These are phyloP conservation scores for Clavulina sp. DNA, from an alignment of 768 basidiomycete genomes.

Conservation along the genomic window DNA sequence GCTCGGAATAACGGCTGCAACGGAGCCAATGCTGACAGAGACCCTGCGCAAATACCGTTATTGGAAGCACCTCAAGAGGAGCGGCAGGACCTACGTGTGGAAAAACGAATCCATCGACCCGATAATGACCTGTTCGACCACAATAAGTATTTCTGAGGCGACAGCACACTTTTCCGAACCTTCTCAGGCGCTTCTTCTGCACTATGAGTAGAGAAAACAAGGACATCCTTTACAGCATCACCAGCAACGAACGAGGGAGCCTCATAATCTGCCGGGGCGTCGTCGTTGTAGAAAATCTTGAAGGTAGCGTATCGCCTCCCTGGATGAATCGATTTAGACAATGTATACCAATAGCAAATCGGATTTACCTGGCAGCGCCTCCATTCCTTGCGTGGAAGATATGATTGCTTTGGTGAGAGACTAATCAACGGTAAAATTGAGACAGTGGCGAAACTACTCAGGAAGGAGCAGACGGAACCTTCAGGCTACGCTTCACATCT, in stretches of 20 bases:
- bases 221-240: constrained; percentile 52
- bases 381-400: constrained; percentile 65
- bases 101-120: constrained; percentile 54
- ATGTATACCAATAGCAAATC: constrained; percentile 1
- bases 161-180: constrained; percentile 16
- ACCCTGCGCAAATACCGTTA: constrained; percentile 28
- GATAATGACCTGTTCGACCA: constrained; percentile 17
- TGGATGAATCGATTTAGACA: constrained; percentile 16
- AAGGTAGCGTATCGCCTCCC: constrained; percentile 76
- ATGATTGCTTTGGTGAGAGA: constrained; percentile 60
- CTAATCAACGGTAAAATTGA: constrained; percentile 22
- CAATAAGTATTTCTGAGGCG: not conserved
- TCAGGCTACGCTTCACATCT: constrained; percentile 69
- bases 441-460: not conserved
- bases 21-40: constrained; percentile 51
- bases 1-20: constrained; percentile 56
- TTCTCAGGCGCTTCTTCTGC: constrained; percentile 56
- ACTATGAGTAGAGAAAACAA: constrained; percentile 68
- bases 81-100: constrained; percentile 36
- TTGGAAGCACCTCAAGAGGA: not conserved
- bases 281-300: constrained; percentile 70
- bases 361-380: constrained; percentile 49
- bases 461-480: constrained; percentile 28
- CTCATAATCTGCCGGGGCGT: constrained; percentile 67
- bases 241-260: constrained; percentile 63